Conservation (phyloP, 805 yeast genomes). For the Saturnispora bothae region DNA sequence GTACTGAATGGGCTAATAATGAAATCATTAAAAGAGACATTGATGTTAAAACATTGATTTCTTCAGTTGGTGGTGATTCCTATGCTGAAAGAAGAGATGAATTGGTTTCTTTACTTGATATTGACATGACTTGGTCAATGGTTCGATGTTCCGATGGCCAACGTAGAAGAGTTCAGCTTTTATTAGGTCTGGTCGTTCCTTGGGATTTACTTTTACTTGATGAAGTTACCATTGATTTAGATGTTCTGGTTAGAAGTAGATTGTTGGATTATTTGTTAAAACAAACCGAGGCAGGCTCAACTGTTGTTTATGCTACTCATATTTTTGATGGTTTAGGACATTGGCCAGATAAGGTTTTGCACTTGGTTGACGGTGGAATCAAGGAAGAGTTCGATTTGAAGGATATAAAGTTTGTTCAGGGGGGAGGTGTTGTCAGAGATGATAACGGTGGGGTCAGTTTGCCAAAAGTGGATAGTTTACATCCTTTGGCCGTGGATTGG, state of each 20-base stretch:
- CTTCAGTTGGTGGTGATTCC: constrained; percentile 70
- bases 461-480: constrained; percentile 35
- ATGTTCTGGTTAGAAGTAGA: constrained; percentile 77
- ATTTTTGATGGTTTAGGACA: constrained; percentile 88
- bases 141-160: constrained; percentile 89
- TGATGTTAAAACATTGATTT: constrained; percentile 68
- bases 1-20: constrained; percentile 96
- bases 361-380: constrained; percentile 58
- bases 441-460: neutral
- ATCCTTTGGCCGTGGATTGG: constrained; percentile 70
- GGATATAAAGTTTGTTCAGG: constrained; percentile 26
- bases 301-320: constrained; percentile 90
- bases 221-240: constrained; percentile 95
- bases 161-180: constrained; percentile 84
- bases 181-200: constrained; percentile 86
- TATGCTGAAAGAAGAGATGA: constrained; percentile 68
- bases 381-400: constrained; percentile 28
- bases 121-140: constrained; percentile 89
- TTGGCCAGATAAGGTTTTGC: constrained; percentile 84
- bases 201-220: constrained; percentile 84
- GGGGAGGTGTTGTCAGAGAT: constrained; percentile 25
- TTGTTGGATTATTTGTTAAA: constrained; percentile 55
- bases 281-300: constrained; percentile 60
- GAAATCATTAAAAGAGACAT: constrained; percentile 85
- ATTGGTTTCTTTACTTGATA: constrained; percentile 68